phyloP scores from a whole-genome alignment of 2,329 filamentous ascomycete species.

The Sarocladium strictum region DNA sequence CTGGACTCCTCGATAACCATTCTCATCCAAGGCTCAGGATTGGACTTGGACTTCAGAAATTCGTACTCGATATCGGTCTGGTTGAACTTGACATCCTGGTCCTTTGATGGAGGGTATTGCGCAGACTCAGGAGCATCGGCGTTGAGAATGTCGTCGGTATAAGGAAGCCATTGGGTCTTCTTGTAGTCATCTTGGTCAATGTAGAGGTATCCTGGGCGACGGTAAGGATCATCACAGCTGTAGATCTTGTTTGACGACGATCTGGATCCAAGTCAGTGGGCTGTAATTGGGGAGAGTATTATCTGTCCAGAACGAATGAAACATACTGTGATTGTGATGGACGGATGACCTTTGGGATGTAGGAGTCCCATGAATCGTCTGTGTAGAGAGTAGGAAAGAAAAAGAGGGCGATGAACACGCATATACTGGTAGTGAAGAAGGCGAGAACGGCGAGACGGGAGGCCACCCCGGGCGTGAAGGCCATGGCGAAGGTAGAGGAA shows the following conservation, averaged over 20 bases:
- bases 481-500: neutral
- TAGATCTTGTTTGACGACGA: neutral
- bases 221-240: conserved; percentile 7
- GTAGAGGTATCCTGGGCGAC: conserved; percentile 6
- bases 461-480: neutral
- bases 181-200: conserved; percentile 8
- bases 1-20: neutral
- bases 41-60: conserved; percentile 1
- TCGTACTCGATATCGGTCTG: conserved; percentile 1
- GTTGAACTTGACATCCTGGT: conserved; percentile 7
- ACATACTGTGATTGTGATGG: neutral
- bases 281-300: neutral
- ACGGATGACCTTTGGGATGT: neutral
- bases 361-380: neutral
- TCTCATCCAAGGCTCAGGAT: neutral
- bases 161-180: conserved; percentile 3
- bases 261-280: neutral
- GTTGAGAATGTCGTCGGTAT: conserved; percentile 5
- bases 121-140: conserved; percentile 4
- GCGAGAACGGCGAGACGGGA: neutral
- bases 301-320: too few relatives aligned
- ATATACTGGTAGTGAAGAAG: neutral
- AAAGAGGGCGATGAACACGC: conserved; percentile 3
- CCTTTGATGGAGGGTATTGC: neutral
- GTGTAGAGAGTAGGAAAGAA: conserved; percentile 2